A percentile compares a stretch with the other conserved stretches of the same genome.
Conservation (phyloP, 2,329 filamentous ascomycete genomes). For the Verticillium albo-atrum region DNA sequence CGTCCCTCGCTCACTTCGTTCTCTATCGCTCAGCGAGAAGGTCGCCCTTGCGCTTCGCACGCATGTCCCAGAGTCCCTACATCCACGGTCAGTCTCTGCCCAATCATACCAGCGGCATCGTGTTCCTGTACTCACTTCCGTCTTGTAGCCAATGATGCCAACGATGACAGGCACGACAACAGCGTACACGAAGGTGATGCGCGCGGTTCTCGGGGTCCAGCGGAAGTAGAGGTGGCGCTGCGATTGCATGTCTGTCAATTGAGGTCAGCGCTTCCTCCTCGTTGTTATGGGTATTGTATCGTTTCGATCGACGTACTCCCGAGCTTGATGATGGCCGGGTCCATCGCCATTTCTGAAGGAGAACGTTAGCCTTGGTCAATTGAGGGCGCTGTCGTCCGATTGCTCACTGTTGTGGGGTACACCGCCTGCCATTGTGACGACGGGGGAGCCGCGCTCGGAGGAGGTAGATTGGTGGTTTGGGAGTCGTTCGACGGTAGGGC, state of each 20-base stretch:
- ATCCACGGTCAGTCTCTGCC: slow-evolving; percentile 12
- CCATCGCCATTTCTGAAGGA: slow-evolving; percentile 36
- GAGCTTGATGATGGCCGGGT: slow-evolving; percentile 43
- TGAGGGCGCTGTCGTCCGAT: neutral
- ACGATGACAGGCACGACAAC: slow-evolving; percentile 67
- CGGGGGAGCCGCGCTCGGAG: neutral
- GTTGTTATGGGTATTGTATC: neutral
- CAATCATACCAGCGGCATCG: neutral
- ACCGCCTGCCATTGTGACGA: slow-evolving; percentile 13
- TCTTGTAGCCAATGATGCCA: slow-evolving; percentile 69
- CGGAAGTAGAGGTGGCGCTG: slow-evolving; percentile 94
- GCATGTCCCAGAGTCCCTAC: slow-evolving; percentile 81
- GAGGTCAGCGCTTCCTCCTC: slow-evolving; percentile 13
- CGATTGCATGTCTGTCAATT: slow-evolving; percentile 65
- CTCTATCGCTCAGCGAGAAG: slow-evolving; percentile 71
- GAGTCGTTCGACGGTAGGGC: neutral
- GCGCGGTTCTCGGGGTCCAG: slow-evolving; percentile 81
- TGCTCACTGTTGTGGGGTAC: slow-evolving; percentile 14
- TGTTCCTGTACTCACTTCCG: slow-evolving; percentile 65
- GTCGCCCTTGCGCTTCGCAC: slow-evolving; percentile 86
- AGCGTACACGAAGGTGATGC: slow-evolving; percentile 73
- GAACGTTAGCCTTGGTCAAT: slow-evolving; percentile 4
- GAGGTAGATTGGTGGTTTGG: neutral
- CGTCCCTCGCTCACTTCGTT: slow-evolving; percentile 8
- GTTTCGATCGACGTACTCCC: slow-evolving; percentile 30